Evolutionary conservation across 1,284 basidiomycete genomes (phyloP).

Genomic region (Hypsizygus ulmarius): DNA sequence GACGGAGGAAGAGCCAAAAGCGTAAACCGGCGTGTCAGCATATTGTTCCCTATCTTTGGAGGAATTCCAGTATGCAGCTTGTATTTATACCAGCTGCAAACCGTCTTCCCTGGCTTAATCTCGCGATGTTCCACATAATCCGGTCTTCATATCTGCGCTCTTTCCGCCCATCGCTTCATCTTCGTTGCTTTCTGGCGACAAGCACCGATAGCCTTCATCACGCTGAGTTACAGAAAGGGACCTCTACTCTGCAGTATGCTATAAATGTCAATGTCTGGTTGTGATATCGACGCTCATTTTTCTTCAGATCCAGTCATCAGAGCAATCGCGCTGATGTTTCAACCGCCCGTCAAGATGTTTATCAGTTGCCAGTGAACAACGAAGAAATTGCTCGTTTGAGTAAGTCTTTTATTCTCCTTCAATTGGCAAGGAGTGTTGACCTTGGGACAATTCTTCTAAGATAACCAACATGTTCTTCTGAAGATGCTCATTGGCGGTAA

Average conservation of each 20-base stretch:
- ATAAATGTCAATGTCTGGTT: no score
- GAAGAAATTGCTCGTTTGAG: slow-evolving; percentile 9
- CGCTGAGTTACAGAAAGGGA: neutral
- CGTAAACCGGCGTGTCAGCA: no score
- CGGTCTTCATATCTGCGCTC: neutral
- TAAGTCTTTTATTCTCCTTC: neutral
- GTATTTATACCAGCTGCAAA: no score
- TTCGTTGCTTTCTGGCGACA: slow-evolving; percentile 3
- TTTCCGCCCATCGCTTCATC: neutral
- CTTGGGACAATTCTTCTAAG: no score
- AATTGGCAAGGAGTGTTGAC: no score
- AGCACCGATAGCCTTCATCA: slow-evolving; percentile 1
- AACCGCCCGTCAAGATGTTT: slow-evolving; percentile 7
- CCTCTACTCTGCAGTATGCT: slow-evolving; percentile 1
- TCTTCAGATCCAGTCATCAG: no score
- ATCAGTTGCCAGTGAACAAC: slow-evolving; percentile 11
- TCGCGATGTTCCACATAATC: slow-evolving; percentile 1
- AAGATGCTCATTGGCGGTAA: slow-evolving; percentile 6
- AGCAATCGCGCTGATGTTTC: no score
- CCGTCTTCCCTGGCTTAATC: no score
- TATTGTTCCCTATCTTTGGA: no score
- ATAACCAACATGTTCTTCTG: slow-evolving; percentile 6
- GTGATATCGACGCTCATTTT: neutral
- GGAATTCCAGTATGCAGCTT: no score
- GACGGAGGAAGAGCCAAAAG: no score